Evolutionary conservation across 441 rosid genomes (phyloP).

Genomic region (Kokia cookei): DNA sequence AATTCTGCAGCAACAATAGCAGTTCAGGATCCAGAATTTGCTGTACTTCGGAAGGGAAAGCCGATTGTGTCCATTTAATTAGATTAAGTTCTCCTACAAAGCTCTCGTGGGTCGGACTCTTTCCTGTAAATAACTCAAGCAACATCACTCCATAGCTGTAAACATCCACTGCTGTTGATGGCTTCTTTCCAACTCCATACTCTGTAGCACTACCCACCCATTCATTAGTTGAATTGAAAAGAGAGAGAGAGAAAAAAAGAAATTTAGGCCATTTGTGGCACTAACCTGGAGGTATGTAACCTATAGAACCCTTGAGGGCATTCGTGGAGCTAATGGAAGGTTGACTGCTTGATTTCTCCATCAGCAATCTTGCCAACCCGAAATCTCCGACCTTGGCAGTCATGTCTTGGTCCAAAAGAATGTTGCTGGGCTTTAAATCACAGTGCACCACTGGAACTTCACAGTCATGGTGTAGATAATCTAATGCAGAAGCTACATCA

Average conservation of each 20-base stretch:
- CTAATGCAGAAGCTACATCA: constrained; percentile 43
- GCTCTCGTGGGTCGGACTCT: constrained; percentile 33
- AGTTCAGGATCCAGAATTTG: constrained; percentile 32
- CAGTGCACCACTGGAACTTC: constrained; percentile 42
- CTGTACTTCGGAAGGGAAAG: constrained; percentile 7
- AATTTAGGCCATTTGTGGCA: not conserved
- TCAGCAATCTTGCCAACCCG: constrained; percentile 35
- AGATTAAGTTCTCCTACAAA: constrained; percentile 27
- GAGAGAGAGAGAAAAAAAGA: no score
- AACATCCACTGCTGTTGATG: constrained; percentile 45
- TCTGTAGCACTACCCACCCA: constrained; percentile 22
- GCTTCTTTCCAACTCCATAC: constrained; percentile 39
- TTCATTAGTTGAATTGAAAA: not conserved
- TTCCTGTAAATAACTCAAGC: constrained; percentile 42
- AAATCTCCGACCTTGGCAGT: constrained; percentile 53
- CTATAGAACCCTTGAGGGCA: constrained; percentile 44
- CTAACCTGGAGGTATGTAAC: constrained; percentile 58
- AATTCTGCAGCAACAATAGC: constrained; percentile 1
- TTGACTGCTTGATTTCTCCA: constrained; percentile 6
- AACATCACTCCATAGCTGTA: constrained; percentile 49
- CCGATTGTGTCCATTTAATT: constrained; percentile 29
- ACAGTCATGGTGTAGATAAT: constrained; percentile 50
- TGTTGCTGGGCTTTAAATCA: constrained; percentile 52
- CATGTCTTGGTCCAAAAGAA: constrained; percentile 39
- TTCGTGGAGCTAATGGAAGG: constrained; percentile 30